Evolutionary conservation across 345 rosid genomes (phyloP), one percentile per base, ranked within the genome.

Genomic region (Raphanus sativus): DNA sequence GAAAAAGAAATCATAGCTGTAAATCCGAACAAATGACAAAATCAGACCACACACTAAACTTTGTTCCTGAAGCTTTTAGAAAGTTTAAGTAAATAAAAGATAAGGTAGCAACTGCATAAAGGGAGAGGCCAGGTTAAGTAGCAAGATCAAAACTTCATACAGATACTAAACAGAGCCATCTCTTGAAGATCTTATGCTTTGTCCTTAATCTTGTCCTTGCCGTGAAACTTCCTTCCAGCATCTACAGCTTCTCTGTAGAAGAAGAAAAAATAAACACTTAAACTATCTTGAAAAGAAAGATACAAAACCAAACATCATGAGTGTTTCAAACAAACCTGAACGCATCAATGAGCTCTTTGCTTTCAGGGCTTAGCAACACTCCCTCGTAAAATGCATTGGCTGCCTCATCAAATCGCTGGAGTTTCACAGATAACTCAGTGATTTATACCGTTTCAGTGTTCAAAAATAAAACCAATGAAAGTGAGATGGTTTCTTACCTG

Each of bases 301-400:
- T 4, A 26, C n/a, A 21, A 54, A 55, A 11, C 32, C 24, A 30
- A 67, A 58, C 62, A 48, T 34, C 36, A 32, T 3, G 12, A 61
- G 28, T 6, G 64, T 28, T 34, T 62, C 5, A 50, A 7, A 74
- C 87, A 34, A 74, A 94, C 98, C 96, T 89, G 83, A 91, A 90
- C 45, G 97, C 96, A 36, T 72, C 73, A 8, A 87, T 81, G 29
- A 94, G 87, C 86, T 90, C 92, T 78, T 84, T 86, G 79, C 84
- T 88, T 74, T 89, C 92, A 34, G 95, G 95, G 79, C 86, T 88
- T 60, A 91, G 90, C 74, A 67, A 70, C 71, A 90, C 92, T 13
- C 97, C 97, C 78, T 94, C 97, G 12, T 86, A 89, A 75, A 92
- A 86, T 24, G 89, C 84, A 85, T 89, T 90, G 36, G 97, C 98